Evolutionary conservation across 1,284 basidiomycete genomes (phyloP).

Genomic region (Athelia psychrophila): DNA sequence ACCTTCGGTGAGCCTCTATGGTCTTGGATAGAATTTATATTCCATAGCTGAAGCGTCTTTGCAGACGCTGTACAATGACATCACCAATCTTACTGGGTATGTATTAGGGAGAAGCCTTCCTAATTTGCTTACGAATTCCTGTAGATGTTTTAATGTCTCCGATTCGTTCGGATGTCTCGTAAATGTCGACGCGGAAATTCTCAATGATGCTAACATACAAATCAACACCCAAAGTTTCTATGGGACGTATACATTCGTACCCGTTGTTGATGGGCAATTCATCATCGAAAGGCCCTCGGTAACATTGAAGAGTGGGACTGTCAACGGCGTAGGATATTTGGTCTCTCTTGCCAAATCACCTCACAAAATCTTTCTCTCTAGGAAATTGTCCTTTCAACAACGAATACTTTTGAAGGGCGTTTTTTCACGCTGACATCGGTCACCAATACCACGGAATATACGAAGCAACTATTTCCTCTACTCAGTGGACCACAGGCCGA

Average conservation of each 20-base stretch:
- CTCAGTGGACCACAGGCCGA: slow-evolving; percentile 21
- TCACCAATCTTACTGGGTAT: slow-evolving; percentile 28
- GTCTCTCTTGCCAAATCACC: neutral
- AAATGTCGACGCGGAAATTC: slow-evolving; percentile 18
- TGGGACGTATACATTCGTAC: slow-evolving; percentile 38
- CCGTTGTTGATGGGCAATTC: slow-evolving; percentile 43
- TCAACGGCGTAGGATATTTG: slow-evolving; percentile 36
- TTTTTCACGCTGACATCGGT: slow-evolving; percentile 25
- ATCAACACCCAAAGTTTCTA: slow-evolving; percentile 33
- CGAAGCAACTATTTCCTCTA: slow-evolving; percentile 34
- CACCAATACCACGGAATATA: slow-evolving; percentile 27
- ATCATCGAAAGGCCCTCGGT: slow-evolving; percentile 39
- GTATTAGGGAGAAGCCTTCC: neutral
- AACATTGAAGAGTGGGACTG: slow-evolving; percentile 27
- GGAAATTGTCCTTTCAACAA: slow-evolving; percentile 28
- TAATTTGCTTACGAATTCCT: neutral
- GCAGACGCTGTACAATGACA: slow-evolving; percentile 32
- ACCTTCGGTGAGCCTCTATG: slow-evolving; percentile 32
- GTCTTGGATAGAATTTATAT: neutral
- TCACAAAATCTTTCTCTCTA: slow-evolving; percentile 8
- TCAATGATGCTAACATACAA: slow-evolving; percentile 32
- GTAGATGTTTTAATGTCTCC: slow-evolving; percentile 31
- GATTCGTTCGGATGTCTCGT: slow-evolving; percentile 37
- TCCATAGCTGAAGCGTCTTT: neutral
- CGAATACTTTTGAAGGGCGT: slow-evolving; percentile 38